Percentiles rank a stretch among this genome's conserved stretches.
phyloP scores from a whole-genome alignment of 169 alveolate species.

The Nephromyces sp. region DNA sequence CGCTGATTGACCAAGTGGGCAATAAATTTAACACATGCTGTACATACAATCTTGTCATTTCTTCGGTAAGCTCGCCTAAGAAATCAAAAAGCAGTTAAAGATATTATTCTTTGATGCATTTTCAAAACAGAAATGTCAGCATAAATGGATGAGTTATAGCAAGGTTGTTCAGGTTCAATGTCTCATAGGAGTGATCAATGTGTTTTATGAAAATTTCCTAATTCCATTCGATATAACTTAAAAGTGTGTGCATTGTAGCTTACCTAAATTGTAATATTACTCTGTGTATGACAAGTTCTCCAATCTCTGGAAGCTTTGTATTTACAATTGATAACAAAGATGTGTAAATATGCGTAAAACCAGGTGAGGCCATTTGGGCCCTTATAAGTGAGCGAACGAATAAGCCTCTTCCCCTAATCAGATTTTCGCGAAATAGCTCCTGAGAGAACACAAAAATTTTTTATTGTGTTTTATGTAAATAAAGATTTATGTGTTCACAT shows the following conservation, averaged over 20 bases:
- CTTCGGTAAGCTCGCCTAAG: constrained; percentile 73
- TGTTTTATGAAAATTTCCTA: no score
- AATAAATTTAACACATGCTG: constrained; percentile 84
- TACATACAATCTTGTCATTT: constrained; percentile 86
- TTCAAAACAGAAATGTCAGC: no score
- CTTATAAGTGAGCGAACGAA: constrained; percentile 87
- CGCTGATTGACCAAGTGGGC: constrained; percentile 85
- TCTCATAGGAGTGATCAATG: no score
- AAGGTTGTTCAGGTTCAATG: no score
- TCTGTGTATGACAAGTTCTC: constrained; percentile 82
- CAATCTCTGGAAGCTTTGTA: constrained; percentile 95
- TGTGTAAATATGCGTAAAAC: constrained; percentile 90
- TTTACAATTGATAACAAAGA: constrained; percentile 90
- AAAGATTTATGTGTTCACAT: background rate
- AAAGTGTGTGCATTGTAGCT: constrained; percentile 9
- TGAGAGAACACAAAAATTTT: constrained; percentile 3
- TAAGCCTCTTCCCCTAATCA: constrained; percentile 94
- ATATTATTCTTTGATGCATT: background rate
- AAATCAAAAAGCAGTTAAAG: background rate
- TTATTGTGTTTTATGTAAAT: background rate
- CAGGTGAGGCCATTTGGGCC: constrained; percentile 97
- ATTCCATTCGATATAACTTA: no score
- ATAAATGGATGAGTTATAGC: no score
- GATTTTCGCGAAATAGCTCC: constrained; percentile 91
- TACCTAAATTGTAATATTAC: constrained; percentile 78